phyloP scores from a whole-genome alignment of 805 yeast species.

The Starmerella vaccinii region DNA sequence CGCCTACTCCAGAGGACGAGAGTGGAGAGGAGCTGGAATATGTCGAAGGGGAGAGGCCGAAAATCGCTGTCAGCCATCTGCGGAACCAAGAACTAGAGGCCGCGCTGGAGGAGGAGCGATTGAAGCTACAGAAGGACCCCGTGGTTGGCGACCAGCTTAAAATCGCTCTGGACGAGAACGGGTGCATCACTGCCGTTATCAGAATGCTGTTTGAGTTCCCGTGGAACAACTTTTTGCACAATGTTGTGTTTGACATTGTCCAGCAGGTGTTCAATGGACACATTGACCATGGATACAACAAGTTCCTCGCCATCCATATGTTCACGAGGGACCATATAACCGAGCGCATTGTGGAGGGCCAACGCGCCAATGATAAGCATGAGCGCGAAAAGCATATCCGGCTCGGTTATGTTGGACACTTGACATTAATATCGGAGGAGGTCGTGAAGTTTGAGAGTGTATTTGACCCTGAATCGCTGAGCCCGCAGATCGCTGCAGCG shows the following conservation, averaged over 20 bases:
- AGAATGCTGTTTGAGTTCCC: slow-evolving; percentile 73
- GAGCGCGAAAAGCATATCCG: slow-evolving; percentile 54
- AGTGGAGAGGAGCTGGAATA: slow-evolving; percentile 16
- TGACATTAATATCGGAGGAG: slow-evolving; percentile 88
- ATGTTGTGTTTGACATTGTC: slow-evolving; percentile 90
- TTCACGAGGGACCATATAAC: slow-evolving; percentile 56
- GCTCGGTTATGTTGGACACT: slow-evolving; percentile 95
- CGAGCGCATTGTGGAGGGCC: slow-evolving; percentile 51
- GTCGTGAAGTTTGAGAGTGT: slow-evolving; percentile 73
- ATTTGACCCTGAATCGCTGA: slow-evolving; percentile 49
- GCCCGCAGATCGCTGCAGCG: slow-evolving; percentile 43
- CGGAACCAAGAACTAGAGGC: slow-evolving; percentile 16
- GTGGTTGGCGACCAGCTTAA: slow-evolving; percentile 84
- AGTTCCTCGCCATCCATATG: slow-evolving; percentile 59
- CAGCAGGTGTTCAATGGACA: slow-evolving; percentile 90
- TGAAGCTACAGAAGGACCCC: slow-evolving; percentile 42
- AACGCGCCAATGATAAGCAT: slow-evolving; percentile 46
- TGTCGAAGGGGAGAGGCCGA: slow-evolving; percentile 12
- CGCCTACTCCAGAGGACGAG: slow-evolving; percentile 17
- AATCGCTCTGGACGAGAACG: slow-evolving; percentile 66
- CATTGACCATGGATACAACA: slow-evolving; percentile 75
- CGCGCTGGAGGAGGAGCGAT: slow-evolving; percentile 23
- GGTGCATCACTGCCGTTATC: slow-evolving; percentile 56
- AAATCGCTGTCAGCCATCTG: slow-evolving; percentile 11
- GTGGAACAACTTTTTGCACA: slow-evolving; percentile 95